A percentile compares a stretch with the other conserved stretches of the same genome.
phyloP scores from a whole-genome alignment of 2,329 filamentous ascomycete species.

The Phialocephala sp. region DNA sequence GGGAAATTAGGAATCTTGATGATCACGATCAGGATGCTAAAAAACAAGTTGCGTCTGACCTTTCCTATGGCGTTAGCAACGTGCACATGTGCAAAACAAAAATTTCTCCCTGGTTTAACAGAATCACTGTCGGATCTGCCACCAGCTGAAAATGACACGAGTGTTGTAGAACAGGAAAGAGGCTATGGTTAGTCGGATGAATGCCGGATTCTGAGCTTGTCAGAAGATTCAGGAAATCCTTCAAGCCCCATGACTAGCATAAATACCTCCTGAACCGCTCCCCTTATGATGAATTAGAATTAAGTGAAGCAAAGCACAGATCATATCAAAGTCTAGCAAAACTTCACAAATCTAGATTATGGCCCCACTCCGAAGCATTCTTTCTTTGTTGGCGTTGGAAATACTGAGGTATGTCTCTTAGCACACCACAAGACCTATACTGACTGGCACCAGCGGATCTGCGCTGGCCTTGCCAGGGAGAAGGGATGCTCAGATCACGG shows the following conservation, averaged over 20 bases:
- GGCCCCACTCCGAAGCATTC: slow-evolving; percentile 1
- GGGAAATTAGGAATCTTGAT: not conserved
- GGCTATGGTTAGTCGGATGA: not conserved
- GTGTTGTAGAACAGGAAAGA: slow-evolving; percentile 3
- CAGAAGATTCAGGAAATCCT: not conserved
- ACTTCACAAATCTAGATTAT: slow-evolving; percentile 4
- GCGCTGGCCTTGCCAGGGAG: slow-evolving; percentile 18
- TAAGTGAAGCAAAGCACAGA: not conserved
- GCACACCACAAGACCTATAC: not conserved
- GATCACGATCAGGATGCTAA: not conserved
- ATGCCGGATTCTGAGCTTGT: not conserved
- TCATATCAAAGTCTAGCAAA: not conserved
- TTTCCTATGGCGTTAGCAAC: not conserved
- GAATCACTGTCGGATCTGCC: not conserved
- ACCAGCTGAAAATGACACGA: not conserved
- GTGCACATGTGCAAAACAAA: not conserved
- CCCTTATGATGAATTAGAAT: not conserved
- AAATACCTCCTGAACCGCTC: not conserved
- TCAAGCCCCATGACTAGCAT: not conserved
- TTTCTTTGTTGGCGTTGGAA: slow-evolving; percentile 17
- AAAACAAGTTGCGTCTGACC: not conserved
- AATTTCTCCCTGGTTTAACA: not conserved
- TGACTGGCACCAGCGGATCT: slow-evolving; percentile 19
- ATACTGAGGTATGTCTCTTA: slow-evolving; percentile 20
- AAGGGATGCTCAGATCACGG: slow-evolving; percentile 15